Base-by-base conservation (phyloP, 345 rosid species). In the Corymbia maculata region DNA sequence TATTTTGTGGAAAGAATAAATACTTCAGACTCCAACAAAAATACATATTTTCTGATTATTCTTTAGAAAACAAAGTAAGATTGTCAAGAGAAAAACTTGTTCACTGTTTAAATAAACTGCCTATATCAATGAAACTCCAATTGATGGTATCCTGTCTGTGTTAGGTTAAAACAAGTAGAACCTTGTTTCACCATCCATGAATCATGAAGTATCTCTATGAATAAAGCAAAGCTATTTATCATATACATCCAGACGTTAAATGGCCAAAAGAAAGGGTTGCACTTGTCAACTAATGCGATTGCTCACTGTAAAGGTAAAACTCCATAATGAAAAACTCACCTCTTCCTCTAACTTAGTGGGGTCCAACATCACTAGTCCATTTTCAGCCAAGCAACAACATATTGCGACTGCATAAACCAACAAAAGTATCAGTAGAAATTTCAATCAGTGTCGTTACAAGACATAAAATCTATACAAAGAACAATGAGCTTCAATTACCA, bases 271-370 rank as follows among this genome's bases (percentile, higher is more conserved):
- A 70, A 0, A 32, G 82, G 47, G 82, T 70, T 36, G 8, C 82
- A 9, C 82, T 70, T 17, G 19, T 36, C 26, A 0, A 19, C 13
- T 70, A 36, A 36, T 70, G 82, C 82, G 17, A 70, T 70, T 36
- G 82, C 36, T 70, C 82, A 36, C 47, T 0, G 4, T 9, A 19
- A 47, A 70, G 0, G 36, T 70, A 70, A 36, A 36, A 70, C 45
- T 75, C 15, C 16, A 85, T 42, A 30, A 86, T 8, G 64, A 52
- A 61, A 88, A 45, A 80, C 51, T 64, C 85, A 97, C 99, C 99
- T 97, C 95, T 92, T 96, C 99, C 92, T 97, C 99, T 79, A 92
- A 90, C 93, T 95, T 97, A 90, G 94, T 96, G 11, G 98, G 99
- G 66, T 98, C 99, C 90, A 98, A 90, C 66, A 97, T 88, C 13